Conservation (phyloP, 257 asterid genomes). For the Penstemon barbatus region DNA sequence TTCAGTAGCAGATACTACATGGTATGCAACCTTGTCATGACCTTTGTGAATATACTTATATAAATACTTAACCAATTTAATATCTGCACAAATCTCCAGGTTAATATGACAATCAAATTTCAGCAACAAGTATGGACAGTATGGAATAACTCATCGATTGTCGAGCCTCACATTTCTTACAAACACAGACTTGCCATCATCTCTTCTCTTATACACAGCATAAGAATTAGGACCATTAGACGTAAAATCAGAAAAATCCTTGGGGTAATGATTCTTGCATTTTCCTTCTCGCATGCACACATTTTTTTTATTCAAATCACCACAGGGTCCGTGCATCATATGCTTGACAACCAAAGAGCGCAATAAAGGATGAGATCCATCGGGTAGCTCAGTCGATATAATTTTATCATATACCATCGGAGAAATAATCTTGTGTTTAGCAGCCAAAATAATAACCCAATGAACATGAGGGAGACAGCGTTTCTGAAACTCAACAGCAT, state of each 20-base stretch:
- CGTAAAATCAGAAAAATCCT: not conserved
- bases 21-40: not conserved
- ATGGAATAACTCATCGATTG: slow-evolving; percentile 26
- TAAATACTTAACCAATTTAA: not conserved
- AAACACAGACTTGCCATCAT: not conserved
- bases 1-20: not conserved
- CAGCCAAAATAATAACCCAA: no score
- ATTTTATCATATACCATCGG: no score
- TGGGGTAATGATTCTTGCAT: slow-evolving; percentile 18
- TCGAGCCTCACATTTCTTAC: not conserved
- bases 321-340: slow-evolving; percentile 20
- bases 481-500: no score
- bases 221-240: not conserved
- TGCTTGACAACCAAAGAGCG: not conserved
- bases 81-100: not conserved
- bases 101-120: slow-evolving; percentile 15
- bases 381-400: no score
- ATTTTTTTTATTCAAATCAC: not conserved
- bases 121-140: slow-evolving; percentile 1
- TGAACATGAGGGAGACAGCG: no score
- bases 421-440: no score
- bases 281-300: no score
- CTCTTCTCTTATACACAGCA: not conserved
- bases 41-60: slow-evolving; percentile 8
- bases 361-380: not conserved